phyloP scores from a whole-genome alignment of 129 eudicot species.

The Tagetes patula region DNA sequence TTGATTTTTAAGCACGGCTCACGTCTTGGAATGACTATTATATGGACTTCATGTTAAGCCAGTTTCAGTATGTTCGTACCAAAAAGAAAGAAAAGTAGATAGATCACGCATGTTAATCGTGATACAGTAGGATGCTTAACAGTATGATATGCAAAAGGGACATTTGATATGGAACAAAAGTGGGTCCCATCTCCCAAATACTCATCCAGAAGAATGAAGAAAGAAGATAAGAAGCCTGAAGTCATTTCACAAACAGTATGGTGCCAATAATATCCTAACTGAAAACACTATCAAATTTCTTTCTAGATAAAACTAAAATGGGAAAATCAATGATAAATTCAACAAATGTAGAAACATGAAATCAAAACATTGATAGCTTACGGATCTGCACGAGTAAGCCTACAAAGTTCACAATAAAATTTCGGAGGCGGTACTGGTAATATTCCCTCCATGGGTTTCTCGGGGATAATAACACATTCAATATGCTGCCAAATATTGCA shows the following conservation, averaged over 20 bases:
- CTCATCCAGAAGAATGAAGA: not conserved
- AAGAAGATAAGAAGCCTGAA: not conserved
- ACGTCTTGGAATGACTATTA: not conserved
- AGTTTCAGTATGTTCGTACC: not conserved
- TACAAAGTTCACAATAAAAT: slow-evolving; percentile 81
- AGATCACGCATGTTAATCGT: not conserved
- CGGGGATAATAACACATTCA: slow-evolving; percentile 74
- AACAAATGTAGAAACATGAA: slow-evolving; percentile 16
- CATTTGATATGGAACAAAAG: not conserved
- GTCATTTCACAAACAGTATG: not conserved
- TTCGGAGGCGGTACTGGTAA: slow-evolving; percentile 59
- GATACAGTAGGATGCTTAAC: slow-evolving; percentile 3
- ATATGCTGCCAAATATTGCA: slow-evolving; percentile 92
- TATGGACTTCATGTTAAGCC: slow-evolving; percentile 4
- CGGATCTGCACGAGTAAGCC: slow-evolving; percentile 94
- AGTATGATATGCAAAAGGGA: not conserved
- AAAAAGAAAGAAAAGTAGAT: slow-evolving; percentile 1
- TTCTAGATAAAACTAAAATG: not conserved
- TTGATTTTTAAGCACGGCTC: not conserved
- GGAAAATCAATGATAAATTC: not conserved
- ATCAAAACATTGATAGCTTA: slow-evolving; percentile 44
- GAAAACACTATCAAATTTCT: slow-evolving; percentile 4
- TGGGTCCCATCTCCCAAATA: not conserved
- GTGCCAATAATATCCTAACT: slow-evolving; percentile 5
- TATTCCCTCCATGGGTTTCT: slow-evolving; percentile 74